Conservation (phyloP, 2,329 filamentous ascomycete genomes). For the Ophiostoma ips region DNA sequence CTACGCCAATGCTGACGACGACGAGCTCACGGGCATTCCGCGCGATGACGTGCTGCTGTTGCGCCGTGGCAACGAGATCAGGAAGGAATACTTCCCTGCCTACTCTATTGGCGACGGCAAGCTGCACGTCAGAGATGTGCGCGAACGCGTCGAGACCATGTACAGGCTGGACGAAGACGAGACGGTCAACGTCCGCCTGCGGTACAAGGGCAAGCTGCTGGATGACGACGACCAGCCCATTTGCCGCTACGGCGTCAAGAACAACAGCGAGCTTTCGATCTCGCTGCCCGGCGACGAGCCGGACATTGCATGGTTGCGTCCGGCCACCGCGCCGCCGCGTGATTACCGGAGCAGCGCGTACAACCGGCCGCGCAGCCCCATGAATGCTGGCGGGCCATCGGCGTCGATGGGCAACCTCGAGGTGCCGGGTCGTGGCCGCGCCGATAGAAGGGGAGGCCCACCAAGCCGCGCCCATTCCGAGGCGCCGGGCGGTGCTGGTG, state of each 20-base stretch:
- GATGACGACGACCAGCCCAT: slow-evolving; percentile 47
- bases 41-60: slow-evolving; percentile 61
- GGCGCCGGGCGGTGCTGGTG: background rate
- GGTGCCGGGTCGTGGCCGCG: slow-evolving; percentile 17
- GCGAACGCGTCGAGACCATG: slow-evolving; percentile 52
- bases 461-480: slow-evolving; percentile 27
- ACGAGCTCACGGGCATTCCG: slow-evolving; percentile 19
- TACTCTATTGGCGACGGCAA: slow-evolving; percentile 64
- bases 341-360: slow-evolving; percentile 21
- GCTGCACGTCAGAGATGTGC: slow-evolving; percentile 50
- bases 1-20: slow-evolving; percentile 3
- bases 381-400: slow-evolving; percentile 16
- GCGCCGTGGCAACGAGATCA: slow-evolving; percentile 51
- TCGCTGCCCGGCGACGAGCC: slow-evolving; percentile 36
- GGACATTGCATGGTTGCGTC: background rate
- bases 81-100: slow-evolving; percentile 59
- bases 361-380: slow-evolving; percentile 1
- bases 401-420: slow-evolving; percentile 20
- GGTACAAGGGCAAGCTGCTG: slow-evolving; percentile 60
- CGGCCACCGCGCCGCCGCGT: background rate
- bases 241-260: slow-evolving; percentile 47
- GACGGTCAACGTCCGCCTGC: slow-evolving; percentile 44
- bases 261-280: slow-evolving; percentile 46
- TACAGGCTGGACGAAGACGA: slow-evolving; percentile 45
- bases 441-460: slow-evolving; percentile 21